phyloP scores from a whole-genome alignment of 305 asterid species.

The Rubia peregrina region DNA sequence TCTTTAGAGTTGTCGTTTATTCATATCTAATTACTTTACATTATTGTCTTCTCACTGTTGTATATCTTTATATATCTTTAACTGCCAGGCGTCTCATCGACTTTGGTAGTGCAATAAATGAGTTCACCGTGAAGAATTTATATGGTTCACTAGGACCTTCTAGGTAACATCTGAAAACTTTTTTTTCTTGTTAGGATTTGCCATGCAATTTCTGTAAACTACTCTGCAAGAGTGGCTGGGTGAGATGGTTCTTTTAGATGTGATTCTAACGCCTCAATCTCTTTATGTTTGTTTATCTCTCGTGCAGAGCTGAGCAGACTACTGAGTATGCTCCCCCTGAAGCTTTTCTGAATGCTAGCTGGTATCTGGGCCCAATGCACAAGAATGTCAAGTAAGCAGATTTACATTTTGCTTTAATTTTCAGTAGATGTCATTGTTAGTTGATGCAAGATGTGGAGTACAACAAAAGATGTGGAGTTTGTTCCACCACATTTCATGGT shows the following conservation, averaged over 20 bases:
- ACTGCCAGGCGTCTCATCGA: constrained; percentile 85
- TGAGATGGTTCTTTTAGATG: neutral
- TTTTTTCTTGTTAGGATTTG: constrained; percentile 4
- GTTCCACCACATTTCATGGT: too few species aligned
- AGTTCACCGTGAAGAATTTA: constrained; percentile 77
- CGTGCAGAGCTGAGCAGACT: constrained; percentile 81
- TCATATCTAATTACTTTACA: neutral
- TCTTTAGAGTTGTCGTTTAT: neutral
- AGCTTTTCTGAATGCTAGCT: constrained; percentile 81
- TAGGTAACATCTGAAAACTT: constrained; percentile 45
- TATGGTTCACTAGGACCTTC: constrained; percentile 94
- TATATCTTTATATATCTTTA: constrained; percentile 20
- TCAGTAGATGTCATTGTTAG: neutral
- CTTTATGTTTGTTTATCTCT: constrained; percentile 18
- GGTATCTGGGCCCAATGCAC: constrained; percentile 71
- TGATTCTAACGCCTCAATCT: neutral
- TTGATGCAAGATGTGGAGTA: neutral
- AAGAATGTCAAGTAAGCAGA: constrained; percentile 59
- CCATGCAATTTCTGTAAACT: neutral
- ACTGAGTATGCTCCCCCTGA: constrained; percentile 93
- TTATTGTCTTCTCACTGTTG: constrained; percentile 4
- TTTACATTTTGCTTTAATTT: constrained; percentile 20
- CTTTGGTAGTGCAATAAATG: constrained; percentile 96
- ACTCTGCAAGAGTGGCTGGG: neutral
- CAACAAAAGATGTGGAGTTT: neutral